Percentiles rank a stretch among this genome's conserved stretches.
Evolutionary conservation across 371 early-diverging fungal genomes (phyloP).

Genomic region (Globomyces sp.): DNA sequence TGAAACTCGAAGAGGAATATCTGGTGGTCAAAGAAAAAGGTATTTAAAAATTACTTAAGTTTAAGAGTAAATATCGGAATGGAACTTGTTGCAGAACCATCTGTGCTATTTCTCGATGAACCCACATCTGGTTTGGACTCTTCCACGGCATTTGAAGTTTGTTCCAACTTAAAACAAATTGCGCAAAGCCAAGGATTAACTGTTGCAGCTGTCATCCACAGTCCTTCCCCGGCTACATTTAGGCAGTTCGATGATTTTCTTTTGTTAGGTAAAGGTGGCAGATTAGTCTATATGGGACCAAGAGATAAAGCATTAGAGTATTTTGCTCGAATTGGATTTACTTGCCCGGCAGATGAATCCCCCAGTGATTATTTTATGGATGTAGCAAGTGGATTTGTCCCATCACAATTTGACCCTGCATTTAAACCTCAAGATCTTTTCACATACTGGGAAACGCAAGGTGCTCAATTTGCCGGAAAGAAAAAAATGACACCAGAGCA

Average conservation of each 20-base stretch:
- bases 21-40: constrained; percentile 89
- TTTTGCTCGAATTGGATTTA: constrained; percentile 26
- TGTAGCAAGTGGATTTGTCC: constrained; percentile 23
- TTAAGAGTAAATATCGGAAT: constrained; percentile 70
- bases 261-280: constrained; percentile 63
- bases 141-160: constrained; percentile 65
- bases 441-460: constrained; percentile 22
- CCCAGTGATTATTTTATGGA: constrained; percentile 43
- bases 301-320: constrained; percentile 26
- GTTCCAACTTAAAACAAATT: constrained; percentile 56
- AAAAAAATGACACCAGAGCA: constrained; percentile 13
- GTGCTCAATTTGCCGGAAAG: constrained; percentile 5
- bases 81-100: constrained; percentile 72
- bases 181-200: constrained; percentile 60
- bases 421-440: constrained; percentile 14
- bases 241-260: constrained; percentile 64
- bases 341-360: constrained; percentile 23
- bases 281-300: constrained; percentile 63
- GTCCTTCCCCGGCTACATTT: constrained; percentile 66
- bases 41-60: background rate
- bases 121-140: constrained; percentile 81
- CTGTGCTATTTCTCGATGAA: constrained; percentile 58
- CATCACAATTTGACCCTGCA: constrained; percentile 16
- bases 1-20: constrained; percentile 63
- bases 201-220: constrained; percentile 72